Percentiles rank a stretch among this genome's conserved stretches.
phyloP scores from a whole-genome alignment of 441 rosid genomes.

The Brassica hybrid region DNA sequence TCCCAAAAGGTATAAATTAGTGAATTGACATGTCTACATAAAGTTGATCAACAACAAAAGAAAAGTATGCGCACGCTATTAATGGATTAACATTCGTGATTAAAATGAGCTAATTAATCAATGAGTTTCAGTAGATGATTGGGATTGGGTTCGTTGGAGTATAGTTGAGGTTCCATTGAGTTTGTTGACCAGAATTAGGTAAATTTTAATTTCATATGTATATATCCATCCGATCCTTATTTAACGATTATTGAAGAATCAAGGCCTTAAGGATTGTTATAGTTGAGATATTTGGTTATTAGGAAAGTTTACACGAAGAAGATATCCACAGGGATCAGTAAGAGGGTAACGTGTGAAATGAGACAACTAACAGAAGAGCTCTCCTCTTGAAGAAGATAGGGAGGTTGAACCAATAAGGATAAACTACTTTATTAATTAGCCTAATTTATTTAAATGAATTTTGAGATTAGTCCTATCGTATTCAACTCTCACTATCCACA shows the following conservation, averaged over 20 bases:
- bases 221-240: not conserved
- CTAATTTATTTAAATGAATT: not conserved
- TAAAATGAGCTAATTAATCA: constrained; percentile 10
- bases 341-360: constrained; percentile 32
- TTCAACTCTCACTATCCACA: constrained; percentile 17
- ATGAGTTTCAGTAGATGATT: constrained; percentile 15
- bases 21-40: constrained; percentile 10
- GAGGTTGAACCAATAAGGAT: constrained; percentile 35
- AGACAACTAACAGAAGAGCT: constrained; percentile 31
- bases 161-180: constrained; percentile 38
- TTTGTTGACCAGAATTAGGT: constrained; percentile 63
- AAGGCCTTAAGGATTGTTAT: constrained; percentile 13
- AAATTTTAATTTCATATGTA: constrained; percentile 8
- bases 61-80: not conserved
- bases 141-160: constrained; percentile 37
- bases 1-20: not conserved
- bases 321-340: not conserved
- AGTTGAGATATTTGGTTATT: constrained; percentile 5
- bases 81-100: constrained; percentile 13
- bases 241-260: constrained; percentile 2
- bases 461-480: not conserved
- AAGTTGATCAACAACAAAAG: not conserved
- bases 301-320: constrained; percentile 9
- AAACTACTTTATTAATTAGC: not conserved
- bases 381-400: constrained; percentile 35